Conservation (phyloP, 2,329 filamentous ascomycete species). For the Paraconiothyrium sp. region DNA sequence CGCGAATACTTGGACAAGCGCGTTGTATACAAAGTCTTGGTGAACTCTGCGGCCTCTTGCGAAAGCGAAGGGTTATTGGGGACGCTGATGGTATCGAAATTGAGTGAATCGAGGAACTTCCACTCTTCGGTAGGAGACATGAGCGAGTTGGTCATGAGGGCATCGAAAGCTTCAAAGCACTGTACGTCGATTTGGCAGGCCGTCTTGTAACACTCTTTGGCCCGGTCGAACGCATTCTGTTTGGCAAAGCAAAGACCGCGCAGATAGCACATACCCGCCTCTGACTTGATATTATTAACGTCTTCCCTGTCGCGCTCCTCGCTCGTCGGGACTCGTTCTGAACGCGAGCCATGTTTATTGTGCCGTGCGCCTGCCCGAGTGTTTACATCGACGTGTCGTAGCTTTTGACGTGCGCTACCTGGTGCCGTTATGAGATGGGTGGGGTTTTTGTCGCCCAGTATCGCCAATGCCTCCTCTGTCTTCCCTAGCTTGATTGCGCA, state of each 20-base stretch:
- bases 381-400: conserved; percentile 70
- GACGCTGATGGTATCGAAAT: conserved; percentile 84
- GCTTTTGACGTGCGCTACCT: conserved; percentile 73
- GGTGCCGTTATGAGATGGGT: conserved; percentile 80
- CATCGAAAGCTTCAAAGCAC: conserved; percentile 97
- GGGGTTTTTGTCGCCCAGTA: conserved; percentile 94
- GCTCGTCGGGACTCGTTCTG: conserved; percentile 64
- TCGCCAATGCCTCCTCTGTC: conserved; percentile 84
- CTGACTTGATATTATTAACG: conserved; percentile 79
- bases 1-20: conserved; percentile 95
- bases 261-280: conserved; percentile 97
- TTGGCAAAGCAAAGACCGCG: conserved; percentile 94
- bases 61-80: conserved; percentile 71
- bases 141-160: conserved; percentile 95
- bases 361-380: conserved; percentile 57
- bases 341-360: conserved; percentile 56
- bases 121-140: conserved; percentile 91
- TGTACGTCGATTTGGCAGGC: conserved; percentile 96
- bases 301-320: conserved; percentile 75
- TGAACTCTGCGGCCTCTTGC: conserved; percentile 92
- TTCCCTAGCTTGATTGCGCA: conserved; percentile 93
- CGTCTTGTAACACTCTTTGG: conserved; percentile 98
- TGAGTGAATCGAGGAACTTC: conserved; percentile 84
- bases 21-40: conserved; percentile 95
- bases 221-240: conserved; percentile 95